phyloP scores from a whole-genome alignment of 345 rosid species.

The Lumnitzera racemosa region DNA sequence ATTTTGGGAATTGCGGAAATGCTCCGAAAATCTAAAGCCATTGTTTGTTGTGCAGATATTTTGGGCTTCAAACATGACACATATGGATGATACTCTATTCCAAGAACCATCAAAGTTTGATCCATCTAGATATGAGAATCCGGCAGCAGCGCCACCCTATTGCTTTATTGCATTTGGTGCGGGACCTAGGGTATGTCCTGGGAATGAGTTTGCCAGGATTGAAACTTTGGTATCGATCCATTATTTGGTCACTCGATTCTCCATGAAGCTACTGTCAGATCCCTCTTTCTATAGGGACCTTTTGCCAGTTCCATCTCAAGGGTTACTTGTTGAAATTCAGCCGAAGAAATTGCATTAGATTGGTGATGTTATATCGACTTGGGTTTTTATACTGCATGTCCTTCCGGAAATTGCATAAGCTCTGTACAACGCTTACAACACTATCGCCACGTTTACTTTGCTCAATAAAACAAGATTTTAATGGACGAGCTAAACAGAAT shows the following conservation, averaged over 20 bases:
- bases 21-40: background rate
- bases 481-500: too few relatives aligned
- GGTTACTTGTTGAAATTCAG: constrained; percentile 26
- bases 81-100: constrained; percentile 25
- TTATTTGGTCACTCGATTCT: constrained; percentile 37
- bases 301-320: constrained; percentile 36
- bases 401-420: too few relatives aligned
- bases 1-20: background rate
- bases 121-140: constrained; percentile 23
- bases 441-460: too few relatives aligned
- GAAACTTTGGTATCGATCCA: constrained; percentile 41
- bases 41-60: constrained; percentile 12
- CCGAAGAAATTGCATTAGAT: constrained; percentile 12
- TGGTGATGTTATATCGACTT: too few relatives aligned
- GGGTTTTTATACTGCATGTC: too few relatives aligned
- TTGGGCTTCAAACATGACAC: constrained; percentile 21
- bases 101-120: constrained; percentile 21
- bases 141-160: constrained; percentile 14
- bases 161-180: constrained; percentile 30
- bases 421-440: too few relatives aligned
- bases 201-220: constrained; percentile 42
- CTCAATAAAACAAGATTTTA: too few relatives aligned
- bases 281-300: constrained; percentile 34
- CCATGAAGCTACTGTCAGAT: constrained; percentile 35
- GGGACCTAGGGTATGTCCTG: constrained; percentile 49